Percentiles rank a stretch among this genome's conserved stretches.
These are phyloP conservation scores for Didymellaceae sp. DNA, from an alignment of 2,329 filamentous ascomycete species.

Conservation along the genomic window DNA sequence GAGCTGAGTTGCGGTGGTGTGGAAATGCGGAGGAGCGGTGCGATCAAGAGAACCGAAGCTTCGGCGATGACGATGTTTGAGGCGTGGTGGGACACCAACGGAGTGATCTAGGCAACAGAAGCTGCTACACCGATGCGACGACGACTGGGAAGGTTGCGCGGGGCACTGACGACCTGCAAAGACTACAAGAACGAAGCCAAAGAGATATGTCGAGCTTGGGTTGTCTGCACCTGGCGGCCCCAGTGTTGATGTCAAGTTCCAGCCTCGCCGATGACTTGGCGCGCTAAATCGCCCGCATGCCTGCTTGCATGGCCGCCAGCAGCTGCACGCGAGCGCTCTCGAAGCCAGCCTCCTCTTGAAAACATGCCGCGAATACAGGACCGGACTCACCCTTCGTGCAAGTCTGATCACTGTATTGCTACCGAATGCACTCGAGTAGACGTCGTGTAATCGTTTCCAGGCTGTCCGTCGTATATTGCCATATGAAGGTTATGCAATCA, in stretches of 20 bases:
- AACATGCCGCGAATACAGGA: too few relatives aligned
- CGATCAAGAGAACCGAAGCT: conserved; percentile 7
- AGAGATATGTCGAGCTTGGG: conserved; percentile 9
- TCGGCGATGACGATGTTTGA: conserved; percentile 11
- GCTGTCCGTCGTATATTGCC: too few relatives aligned
- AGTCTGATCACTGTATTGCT: too few relatives aligned
- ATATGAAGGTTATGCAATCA: too few relatives aligned
- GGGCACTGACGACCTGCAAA: neutral
- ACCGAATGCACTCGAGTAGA: too few relatives aligned
- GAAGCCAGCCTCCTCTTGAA: too few relatives aligned
- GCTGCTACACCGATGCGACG: neutral
- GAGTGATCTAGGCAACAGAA: neutral
- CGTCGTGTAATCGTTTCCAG: too few relatives aligned
- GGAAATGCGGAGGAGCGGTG: conserved; percentile 12
- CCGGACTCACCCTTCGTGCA: too few relatives aligned
- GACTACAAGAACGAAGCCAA: neutral
- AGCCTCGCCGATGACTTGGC: conserved; percentile 9
- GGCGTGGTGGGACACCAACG: conserved; percentile 5
- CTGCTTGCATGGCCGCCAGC: neutral
- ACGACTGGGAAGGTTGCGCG: conserved; percentile 1
- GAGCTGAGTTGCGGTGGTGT: conserved; percentile 5
- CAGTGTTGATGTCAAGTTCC: conserved; percentile 17
- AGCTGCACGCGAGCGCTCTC: neutral
- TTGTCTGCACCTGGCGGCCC: neutral
- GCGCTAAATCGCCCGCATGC: neutral